Evolutionary conservation across 2,329 filamentous ascomycete genomes (phyloP), one percentile per base, ranked within the genome.

Genomic region (Huntiella omanensis): DNA sequence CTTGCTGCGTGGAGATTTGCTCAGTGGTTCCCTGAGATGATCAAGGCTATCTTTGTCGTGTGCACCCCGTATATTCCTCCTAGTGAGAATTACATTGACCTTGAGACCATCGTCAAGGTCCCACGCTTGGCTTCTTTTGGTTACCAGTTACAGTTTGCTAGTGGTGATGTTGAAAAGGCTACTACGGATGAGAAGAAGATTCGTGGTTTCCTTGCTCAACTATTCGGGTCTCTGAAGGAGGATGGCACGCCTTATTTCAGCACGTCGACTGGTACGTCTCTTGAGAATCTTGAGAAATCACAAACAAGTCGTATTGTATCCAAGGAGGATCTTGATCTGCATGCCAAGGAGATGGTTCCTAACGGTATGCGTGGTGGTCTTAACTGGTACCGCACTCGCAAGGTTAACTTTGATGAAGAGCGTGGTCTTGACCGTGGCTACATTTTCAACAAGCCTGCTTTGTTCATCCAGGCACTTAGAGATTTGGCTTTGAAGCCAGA

Each of bases 341-440:
- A 95, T 60, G 75, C 75, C 13, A 62, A 72, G 28, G 69, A 86
- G 62, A 93, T 79, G 61, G 60, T 66, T n/a, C 69, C 72, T 37
- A 72, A 78, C 56, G 84, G 85, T 40, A 61, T 96, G 53, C 74
- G 78, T 52, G 85, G 85, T 1, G 83, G 85, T 12, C 66, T 85
- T 50, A 91, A 87, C 62, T 95, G 85, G 83, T 98, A 98, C 64
- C 77, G 86, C 38, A 81, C 73, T 2, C 67, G 73, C 15, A 65
- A 73, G 59, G 60, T 79, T 52, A 94, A 93, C 61, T 82, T 69
- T 57, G 71, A 83, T 36, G 84, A 95, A 52, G 91, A 95, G 56
- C 53, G 59, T 13, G 59, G 66, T 37, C 64, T 83, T 36, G 66
- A 75, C 45, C 55, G 75, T 52, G 33, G 46, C 67, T 56, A 40